These are phyloP conservation scores for Aureobasidium sp. DNA, from an alignment of 2,329 filamentous ascomycete genomes.

Conservation along the genomic window DNA sequence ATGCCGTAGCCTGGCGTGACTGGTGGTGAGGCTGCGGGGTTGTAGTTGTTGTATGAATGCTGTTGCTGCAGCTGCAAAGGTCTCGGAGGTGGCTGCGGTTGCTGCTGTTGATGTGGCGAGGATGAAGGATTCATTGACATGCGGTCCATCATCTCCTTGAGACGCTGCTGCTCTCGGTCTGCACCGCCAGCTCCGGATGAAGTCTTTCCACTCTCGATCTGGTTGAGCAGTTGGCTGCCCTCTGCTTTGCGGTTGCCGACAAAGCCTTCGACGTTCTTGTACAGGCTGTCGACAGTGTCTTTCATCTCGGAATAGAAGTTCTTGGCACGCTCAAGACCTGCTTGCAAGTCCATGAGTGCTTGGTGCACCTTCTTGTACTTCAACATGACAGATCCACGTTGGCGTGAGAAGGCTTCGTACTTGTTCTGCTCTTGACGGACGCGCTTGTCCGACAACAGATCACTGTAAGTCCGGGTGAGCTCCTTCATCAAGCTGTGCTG, in stretches of 20 bases:
- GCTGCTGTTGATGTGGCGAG: constrained; percentile 26
- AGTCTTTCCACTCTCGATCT: constrained; percentile 71
- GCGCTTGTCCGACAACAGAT: constrained; percentile 84
- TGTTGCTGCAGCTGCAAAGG: constrained; percentile 37
- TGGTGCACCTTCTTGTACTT: constrained; percentile 89
- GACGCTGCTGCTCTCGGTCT: constrained; percentile 76
- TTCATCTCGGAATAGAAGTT: constrained; percentile 95
- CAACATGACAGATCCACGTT: constrained; percentile 71
- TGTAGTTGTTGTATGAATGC: constrained; percentile 41
- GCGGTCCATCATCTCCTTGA: constrained; percentile 87
- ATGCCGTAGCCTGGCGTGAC: constrained; percentile 39
- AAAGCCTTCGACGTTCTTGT: constrained; percentile 95
- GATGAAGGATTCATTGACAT: constrained; percentile 68
- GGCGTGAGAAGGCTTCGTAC: constrained; percentile 81
- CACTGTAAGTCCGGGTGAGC: constrained; percentile 77
- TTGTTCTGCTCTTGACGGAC: constrained; percentile 91
- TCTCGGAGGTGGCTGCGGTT: constrained; percentile 32
- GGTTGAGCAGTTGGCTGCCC: constrained; percentile 78
- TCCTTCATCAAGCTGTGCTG: constrained; percentile 93
- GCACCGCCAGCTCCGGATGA: constrained; percentile 54
- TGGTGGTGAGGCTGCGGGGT: constrained; percentile 41
- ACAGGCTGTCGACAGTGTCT: constrained; percentile 82
- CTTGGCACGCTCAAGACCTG: constrained; percentile 80
- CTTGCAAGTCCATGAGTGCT: constrained; percentile 82
- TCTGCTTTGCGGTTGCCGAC: constrained; percentile 90